Base-by-base conservation (phyloP, 768 basidiomycete genomes). In the Boletus bicolor region DNA sequence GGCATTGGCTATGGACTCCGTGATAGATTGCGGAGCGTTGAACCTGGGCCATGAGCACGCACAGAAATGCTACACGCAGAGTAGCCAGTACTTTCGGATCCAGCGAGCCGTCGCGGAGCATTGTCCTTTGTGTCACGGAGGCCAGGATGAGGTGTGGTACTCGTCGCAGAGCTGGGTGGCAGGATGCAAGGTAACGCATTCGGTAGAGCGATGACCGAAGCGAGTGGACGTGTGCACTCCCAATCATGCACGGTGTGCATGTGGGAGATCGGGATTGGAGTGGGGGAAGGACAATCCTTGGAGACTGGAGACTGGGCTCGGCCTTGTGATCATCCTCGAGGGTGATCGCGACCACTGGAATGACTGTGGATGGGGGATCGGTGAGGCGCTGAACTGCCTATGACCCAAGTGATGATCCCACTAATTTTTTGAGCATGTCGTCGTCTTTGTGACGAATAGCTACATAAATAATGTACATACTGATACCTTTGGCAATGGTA, bases 261-360 rank as follows among this genome's bases (percentile, higher is more conserved):
- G 47, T 36, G 50, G 58, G 68, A 56, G 38, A 57, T 70, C 32
- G 64, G 61, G 59, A 44, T 44, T 30, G 63, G 63, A 68, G 62
- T 66, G 76, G 78, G 78, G 78, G 74, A 76, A 74, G 69, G 65
- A 60, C 44, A 32, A 45, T 44, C 62, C 70, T 73, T 78, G 75
- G 75, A 79, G 74, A 79, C 77, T 73, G 67, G 64, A 58, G 12
- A 14, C 49, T 30, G 51, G 60, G 65, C 58, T 43, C 32, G 52
- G 61, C 57, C 50, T 55, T 54, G 60, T 56, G 54, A 56, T 57
- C 53, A 37, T 60, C 56, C 44, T 44, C 8, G 37, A 34, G 14
- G 59, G 51, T 57, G 61, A 49, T 57, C 37, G 49, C 24, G 60
- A 37, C 56, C 57, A 12, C 65, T 67, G 57, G 64, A 51, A 65